A percentile compares a stretch with the other conserved stretches of the same genome.
Conservation (phyloP, 2,329 filamentous ascomycete genomes). For the Torrubiellomyces zombiae region DNA sequence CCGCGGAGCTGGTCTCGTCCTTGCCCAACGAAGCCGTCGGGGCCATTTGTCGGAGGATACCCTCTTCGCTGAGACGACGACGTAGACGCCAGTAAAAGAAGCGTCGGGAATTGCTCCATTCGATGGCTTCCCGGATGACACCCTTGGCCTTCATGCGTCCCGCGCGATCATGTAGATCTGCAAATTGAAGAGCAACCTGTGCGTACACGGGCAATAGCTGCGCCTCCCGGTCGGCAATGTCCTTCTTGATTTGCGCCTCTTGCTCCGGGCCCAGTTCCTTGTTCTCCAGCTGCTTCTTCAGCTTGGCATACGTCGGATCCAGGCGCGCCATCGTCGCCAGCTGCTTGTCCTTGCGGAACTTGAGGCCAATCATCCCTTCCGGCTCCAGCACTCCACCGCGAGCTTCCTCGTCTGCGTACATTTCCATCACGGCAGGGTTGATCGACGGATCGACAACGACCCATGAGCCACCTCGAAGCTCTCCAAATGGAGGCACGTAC, state of each 20-base stretch:
- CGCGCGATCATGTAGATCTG: conserved; percentile 89
- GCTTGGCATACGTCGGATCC: conserved; percentile 64
- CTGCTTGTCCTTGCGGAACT: conserved; percentile 94
- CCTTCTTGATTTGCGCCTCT: conserved; percentile 60
- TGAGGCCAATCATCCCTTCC: conserved; percentile 96
- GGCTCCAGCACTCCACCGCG: conserved; percentile 96
- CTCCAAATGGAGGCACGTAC: conserved; percentile 92
- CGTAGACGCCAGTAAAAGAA: conserved; percentile 99
- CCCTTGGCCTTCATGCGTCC: conserved; percentile 98
- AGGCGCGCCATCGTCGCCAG: conserved; percentile 93
- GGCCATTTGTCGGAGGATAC: conserved; percentile 81
- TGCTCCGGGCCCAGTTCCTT: conserved; percentile 52
- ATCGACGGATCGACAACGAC: conserved; percentile 98
- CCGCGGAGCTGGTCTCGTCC: conserved; percentile 25
- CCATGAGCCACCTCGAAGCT: conserved; percentile 97
- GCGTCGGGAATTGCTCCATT: conserved; percentile 77
- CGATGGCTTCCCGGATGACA: conserved; percentile 66
- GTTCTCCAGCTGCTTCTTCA: conserved; percentile 61
- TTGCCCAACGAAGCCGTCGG: conserved; percentile 13
- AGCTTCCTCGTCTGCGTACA: conserved; percentile 93
- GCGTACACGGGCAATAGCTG: conserved; percentile 81
- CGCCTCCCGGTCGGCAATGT: conserved; percentile 76
- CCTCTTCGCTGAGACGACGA: conserved; percentile 90
- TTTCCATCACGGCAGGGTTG: conserved; percentile 93
- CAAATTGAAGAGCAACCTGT: conserved; percentile 93